Evolutionary conservation across 2,329 filamentous ascomycete species (phyloP), one percentile per base, ranked within the genome.

Genomic region (Tympanopsis confertula): DNA sequence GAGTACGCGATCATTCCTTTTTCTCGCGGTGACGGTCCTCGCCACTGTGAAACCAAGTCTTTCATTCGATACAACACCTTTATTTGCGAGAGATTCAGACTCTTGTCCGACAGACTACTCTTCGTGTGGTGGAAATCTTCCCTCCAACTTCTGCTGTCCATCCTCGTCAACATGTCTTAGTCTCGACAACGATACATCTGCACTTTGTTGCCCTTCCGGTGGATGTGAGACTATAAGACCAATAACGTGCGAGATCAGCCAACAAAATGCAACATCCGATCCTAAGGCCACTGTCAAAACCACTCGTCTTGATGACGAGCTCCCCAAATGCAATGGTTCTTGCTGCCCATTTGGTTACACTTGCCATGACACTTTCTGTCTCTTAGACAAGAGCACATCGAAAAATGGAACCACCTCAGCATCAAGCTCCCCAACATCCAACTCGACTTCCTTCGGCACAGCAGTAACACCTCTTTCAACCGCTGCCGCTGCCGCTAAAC

Each of bases 281-380:
- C 55, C 62, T 4, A 46, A 50, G 7, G 57, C 53, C 20, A 39
- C 50, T 3, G 47, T 68, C 19, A 62, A 63, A 35, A 65, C 62
- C 4, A 65, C 57, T 5, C 52, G 53, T 4, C 44, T 65, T n/a
- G 44, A 52, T 4, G 58, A 56, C 2, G 46, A 49, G 20, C 49
- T 67, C n/a, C 52, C 56, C 13, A 55, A 50, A 35, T 68, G 65
- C 39, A 63, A 58, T 14, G 45, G 48, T 15, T 46, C 40, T 2
- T 68, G 65, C 43, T 68, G 65, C 48, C 63, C 65, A 5, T 61
- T 64, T 37, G 65, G 65, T 36, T 68, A 64, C 41, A 51, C 45
- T n/a, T 68, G 65, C 41, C 45, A 53, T 17, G 49, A 51, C 20
- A 35, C 17, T 13, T 14, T 40, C 5, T 58, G 55, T 35, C 44